Evolutionary conservation across 805 yeast species (phyloP).

Genomic region (Teunomyces tritomae): DNA sequence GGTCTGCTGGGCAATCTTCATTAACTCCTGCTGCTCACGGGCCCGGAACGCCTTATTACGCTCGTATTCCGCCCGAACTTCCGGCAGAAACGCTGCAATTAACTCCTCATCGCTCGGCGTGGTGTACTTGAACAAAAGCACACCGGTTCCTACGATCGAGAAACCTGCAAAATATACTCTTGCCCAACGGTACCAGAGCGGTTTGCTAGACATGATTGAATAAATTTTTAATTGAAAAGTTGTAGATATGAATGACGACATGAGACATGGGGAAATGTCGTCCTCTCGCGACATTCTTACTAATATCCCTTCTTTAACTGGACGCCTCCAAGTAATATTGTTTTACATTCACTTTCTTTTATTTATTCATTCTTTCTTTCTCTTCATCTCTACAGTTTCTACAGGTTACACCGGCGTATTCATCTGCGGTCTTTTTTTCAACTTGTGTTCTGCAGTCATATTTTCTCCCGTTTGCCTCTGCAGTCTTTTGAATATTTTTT

Average conservation of each 20-base stretch:
- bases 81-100: conserved; percentile 75
- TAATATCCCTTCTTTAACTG: no score
- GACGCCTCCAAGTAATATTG: no score
- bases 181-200: conserved; percentile 59
- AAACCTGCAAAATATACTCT: conserved; percentile 59
- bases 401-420: no score
- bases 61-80: conserved; percentile 72
- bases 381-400: no score
- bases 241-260: no score
- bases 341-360: no score
- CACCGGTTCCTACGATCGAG: conserved; percentile 72
- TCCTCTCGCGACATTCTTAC: not conserved
- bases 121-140: conserved; percentile 63
- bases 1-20: conserved; percentile 63
- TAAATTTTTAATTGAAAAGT: not conserved
- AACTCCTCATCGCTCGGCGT: conserved; percentile 86
- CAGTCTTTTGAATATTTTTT: no score
- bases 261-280: no score
- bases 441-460: not conserved
- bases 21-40: conserved; percentile 66
- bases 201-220: conserved; percentile 17
- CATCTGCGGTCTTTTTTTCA: no score
- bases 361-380: no score
- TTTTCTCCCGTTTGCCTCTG: not conserved
- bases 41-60: conserved; percentile 58